These are phyloP conservation scores for Phytopythium chamaehyphon DNA, from an alignment of 352 stramenopile species.

Conservation along the genomic window DNA sequence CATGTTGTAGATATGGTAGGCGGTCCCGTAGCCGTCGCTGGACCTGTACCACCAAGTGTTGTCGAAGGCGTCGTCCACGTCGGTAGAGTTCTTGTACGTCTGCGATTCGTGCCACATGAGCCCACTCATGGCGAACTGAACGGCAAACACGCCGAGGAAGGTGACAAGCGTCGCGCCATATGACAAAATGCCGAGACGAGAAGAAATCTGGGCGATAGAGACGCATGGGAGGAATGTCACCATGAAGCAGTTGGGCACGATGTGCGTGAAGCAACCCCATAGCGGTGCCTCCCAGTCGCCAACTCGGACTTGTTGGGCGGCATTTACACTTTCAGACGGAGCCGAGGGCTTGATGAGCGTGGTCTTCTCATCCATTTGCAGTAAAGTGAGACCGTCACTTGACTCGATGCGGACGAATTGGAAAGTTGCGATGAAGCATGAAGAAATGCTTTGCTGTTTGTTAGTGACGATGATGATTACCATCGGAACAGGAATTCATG, in stretches of 20 bases:
- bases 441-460: too few species aligned
- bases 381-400: too few species aligned
- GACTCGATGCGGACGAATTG: too few species aligned
- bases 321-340: neutral
- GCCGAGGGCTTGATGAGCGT: neutral
- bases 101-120: too few species aligned
- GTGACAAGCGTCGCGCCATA: slow-evolving; percentile 21
- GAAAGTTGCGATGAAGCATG: too few species aligned
- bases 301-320: neutral
- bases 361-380: too few species aligned
- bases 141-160: slow-evolving; percentile 18
- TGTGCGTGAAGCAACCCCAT: slow-evolving; percentile 32
- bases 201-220: slow-evolving; percentile 30
- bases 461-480: too few species aligned
- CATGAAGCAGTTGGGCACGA: slow-evolving; percentile 49
- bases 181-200: slow-evolving; percentile 22
- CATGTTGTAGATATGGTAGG: slow-evolving; percentile 17
- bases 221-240: slow-evolving; percentile 35
- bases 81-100: neutral
- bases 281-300: slow-evolving; percentile 6
- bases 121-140: slow-evolving; percentile 17
- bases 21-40: too few species aligned
- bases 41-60: too few species aligned
- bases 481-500: too few species aligned
- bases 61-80: slow-evolving; percentile 16